A percentile compares a stretch with the other conserved stretches of the same genome.
phyloP scores from a whole-genome alignment of 805 yeast species.

The Candida cerambycidarum region DNA sequence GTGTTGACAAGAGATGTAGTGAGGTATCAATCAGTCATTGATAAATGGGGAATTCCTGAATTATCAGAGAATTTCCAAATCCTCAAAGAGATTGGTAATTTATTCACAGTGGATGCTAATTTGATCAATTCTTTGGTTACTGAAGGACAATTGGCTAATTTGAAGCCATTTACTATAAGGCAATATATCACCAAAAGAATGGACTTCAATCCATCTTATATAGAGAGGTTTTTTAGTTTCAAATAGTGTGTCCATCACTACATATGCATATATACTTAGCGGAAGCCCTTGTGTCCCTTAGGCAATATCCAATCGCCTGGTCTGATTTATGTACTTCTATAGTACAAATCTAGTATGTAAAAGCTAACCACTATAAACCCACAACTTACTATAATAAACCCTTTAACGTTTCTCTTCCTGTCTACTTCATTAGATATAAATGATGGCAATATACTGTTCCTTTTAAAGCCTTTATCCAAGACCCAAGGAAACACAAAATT shows the following conservation, averaged over 20 bases:
- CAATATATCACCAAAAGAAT: constrained; percentile 68
- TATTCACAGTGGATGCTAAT: constrained; percentile 83
- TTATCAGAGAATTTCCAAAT: constrained; percentile 65
- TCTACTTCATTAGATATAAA: background rate
- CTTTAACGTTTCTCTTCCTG: background rate
- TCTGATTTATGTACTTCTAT: constrained; percentile 1
- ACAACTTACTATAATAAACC: background rate
- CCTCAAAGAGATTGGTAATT: constrained; percentile 76
- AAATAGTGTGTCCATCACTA: no score
- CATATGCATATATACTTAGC: no score
- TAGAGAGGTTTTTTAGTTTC: constrained; percentile 45
- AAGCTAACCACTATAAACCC: background rate
- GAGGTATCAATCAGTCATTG: constrained; percentile 67
- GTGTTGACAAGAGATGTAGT: constrained; percentile 80
- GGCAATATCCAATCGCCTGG: background rate
- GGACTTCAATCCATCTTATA: constrained; percentile 60
- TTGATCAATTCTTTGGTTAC: constrained; percentile 72
- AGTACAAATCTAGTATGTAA: constrained; percentile 3
- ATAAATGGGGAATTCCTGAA: constrained; percentile 63
- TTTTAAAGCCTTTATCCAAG: background rate
- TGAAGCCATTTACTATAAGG: constrained; percentile 61
- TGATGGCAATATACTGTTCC: background rate
- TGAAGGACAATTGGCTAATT: constrained; percentile 72
- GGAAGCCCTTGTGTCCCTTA: no score
- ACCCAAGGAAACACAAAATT: constrained; percentile 9